These are phyloP conservation scores for Isatis lusitanica DNA, from an alignment of 441 rosid genomes.

Conservation along the genomic window DNA sequence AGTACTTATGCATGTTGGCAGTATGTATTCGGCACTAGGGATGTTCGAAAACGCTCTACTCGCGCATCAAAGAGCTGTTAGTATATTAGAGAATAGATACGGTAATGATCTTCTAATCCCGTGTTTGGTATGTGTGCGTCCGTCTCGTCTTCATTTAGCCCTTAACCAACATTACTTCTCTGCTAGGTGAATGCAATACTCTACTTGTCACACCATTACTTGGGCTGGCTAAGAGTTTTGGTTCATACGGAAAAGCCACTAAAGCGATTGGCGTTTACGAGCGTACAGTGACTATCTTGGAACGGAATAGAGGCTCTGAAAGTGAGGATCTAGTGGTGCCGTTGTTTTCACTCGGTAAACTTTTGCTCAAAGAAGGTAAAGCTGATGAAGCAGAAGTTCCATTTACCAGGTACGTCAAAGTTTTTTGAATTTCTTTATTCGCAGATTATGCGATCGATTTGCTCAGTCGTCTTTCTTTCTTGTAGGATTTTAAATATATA, in stretches of 20 bases:
- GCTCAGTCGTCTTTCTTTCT: background rate
- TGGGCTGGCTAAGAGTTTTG: slow-evolving; percentile 79
- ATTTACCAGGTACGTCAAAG: slow-evolving; percentile 80
- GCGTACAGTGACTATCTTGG: slow-evolving; percentile 57
- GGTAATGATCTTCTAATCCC: slow-evolving; percentile 42
- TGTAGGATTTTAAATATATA: slow-evolving; percentile 66
- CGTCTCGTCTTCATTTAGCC: background rate
- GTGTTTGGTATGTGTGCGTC: background rate
- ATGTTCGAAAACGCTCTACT: slow-evolving; percentile 59
- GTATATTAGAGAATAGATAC: slow-evolving; percentile 53
- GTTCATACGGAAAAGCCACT: slow-evolving; percentile 54
- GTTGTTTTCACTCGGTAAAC: slow-evolving; percentile 68
- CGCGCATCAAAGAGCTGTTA: slow-evolving; percentile 53
- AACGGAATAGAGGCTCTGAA: slow-evolving; percentile 60
- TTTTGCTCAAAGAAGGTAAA: slow-evolving; percentile 73
- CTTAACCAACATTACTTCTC: background rate
- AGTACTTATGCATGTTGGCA: slow-evolving; percentile 73
- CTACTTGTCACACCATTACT: slow-evolving; percentile 67
- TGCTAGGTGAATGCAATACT: slow-evolving; percentile 53
- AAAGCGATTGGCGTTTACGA: slow-evolving; percentile 59
- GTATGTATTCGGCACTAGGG: slow-evolving; percentile 75
- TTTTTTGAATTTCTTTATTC: no score
- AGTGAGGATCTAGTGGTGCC: slow-evolving; percentile 77
- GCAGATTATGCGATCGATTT: background rate
- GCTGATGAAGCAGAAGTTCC: slow-evolving; percentile 57